Conservation (phyloP, 495 filamentous ascomycete genomes). For the Letharia lupina region DNA sequence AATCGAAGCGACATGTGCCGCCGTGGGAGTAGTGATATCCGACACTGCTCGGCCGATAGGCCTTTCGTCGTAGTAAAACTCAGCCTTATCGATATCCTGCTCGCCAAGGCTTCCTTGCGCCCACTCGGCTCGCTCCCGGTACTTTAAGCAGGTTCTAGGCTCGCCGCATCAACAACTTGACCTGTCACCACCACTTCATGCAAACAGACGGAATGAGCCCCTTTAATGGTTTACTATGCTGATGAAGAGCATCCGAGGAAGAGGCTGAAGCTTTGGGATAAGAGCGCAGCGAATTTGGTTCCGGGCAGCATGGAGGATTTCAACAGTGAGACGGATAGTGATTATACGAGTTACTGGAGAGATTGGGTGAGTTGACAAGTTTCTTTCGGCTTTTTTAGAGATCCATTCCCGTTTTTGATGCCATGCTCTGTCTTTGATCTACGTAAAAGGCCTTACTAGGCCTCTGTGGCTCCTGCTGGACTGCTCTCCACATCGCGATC, state of each 20-base stretch:
- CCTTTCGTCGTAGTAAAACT: not conserved
- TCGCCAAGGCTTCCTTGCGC: not conserved
- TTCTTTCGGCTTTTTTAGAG: not conserved
- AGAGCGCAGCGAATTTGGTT: not conserved
- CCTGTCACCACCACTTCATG: not conserved
- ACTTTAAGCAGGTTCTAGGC: not conserved
- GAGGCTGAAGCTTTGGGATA: not conserved
- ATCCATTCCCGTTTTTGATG: not conserved
- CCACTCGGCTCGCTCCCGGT: not conserved
- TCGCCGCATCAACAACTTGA: not conserved
- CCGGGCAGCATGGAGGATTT: constrained; percentile 73
- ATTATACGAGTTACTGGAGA: constrained; percentile 98
- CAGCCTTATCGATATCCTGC: not conserved
- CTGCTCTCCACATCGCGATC: too few relatives aligned
- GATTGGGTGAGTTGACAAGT: constrained; percentile 75
- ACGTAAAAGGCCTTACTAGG: not conserved
- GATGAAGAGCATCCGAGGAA: not conserved
- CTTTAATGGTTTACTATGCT: not conserved
- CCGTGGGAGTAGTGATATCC: not conserved
- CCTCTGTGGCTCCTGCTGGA: not conserved
- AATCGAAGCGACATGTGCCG: constrained; percentile 4
- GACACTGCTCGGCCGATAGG: not conserved
- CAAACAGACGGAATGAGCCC: not conserved
- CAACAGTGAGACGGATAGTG: constrained; percentile 93
- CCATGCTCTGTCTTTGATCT: not conserved